phyloP scores from a whole-genome alignment of 805 yeast species.

The Ogataea corticis region DNA sequence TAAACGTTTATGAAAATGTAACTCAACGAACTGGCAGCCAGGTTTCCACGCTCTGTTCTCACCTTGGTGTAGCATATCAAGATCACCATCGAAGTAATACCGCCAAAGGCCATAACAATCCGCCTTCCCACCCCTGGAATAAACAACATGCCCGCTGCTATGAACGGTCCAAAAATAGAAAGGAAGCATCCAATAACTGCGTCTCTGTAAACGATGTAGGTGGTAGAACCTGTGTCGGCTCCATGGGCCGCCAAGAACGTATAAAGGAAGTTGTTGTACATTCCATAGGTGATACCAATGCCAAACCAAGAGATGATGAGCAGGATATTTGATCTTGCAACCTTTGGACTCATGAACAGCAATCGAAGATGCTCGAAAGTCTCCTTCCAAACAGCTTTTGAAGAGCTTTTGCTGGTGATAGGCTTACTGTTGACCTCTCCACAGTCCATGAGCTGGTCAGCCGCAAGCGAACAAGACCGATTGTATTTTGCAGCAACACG shows the following conservation, averaged over 20 bases:
- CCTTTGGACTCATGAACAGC: slow-evolving; percentile 43
- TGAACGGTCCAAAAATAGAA: slow-evolving; percentile 44
- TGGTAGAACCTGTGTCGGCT: slow-evolving; percentile 39
- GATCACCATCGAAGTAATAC: slow-evolving; percentile 49
- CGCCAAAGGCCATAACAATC: slow-evolving; percentile 49
- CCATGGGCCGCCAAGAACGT: slow-evolving; percentile 47
- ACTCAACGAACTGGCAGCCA: slow-evolving; percentile 42
- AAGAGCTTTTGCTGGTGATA: background rate
- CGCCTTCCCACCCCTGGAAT: slow-evolving; percentile 44
- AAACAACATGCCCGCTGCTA: slow-evolving; percentile 39
- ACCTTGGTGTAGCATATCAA: slow-evolving; percentile 59
- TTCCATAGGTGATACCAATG: slow-evolving; percentile 51
- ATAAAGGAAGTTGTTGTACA: slow-evolving; percentile 50
- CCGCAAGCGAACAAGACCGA: slow-evolving; percentile 37
- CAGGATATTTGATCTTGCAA: slow-evolving; percentile 31
- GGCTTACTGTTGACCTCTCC: slow-evolving; percentile 31
- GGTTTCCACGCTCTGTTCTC: slow-evolving; percentile 48
- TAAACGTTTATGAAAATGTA: slow-evolving; percentile 43
- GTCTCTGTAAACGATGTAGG: slow-evolving; percentile 41
- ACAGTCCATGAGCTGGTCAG: slow-evolving; percentile 41
- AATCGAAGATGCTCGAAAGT: slow-evolving; percentile 37
- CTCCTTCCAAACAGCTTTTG: background rate
- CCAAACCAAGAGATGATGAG: slow-evolving; percentile 52
- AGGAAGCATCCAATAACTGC: slow-evolving; percentile 41
- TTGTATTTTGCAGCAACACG: slow-evolving; percentile 45